Base-by-base conservation (phyloP, 169 alveolate species). In the Plasmodium vivax region DNA sequence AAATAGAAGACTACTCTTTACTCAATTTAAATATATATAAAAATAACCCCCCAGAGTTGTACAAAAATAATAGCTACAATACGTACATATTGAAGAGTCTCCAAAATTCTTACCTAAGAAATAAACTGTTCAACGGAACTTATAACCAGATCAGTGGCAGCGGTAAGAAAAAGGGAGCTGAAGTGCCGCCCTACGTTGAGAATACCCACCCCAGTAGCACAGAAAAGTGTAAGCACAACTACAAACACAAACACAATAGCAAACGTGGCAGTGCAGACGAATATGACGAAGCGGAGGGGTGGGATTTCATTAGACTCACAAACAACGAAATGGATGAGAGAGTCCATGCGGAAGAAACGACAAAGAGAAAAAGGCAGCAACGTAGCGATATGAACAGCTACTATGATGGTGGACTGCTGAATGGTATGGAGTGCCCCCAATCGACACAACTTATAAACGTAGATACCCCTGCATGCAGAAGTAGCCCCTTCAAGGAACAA, bases 51-150 rank as follows among this genome's bases (percentile, higher is more conserved):
- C 41, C 74, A 32, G 94, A 90, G 23, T 58, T 80, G 23, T 74
- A 41, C 56, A 80, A 47, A 80, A 80, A 90, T 90, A 90, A 90
- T 74, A 80, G 84, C 74, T 90, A 90, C 34, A 90, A 90, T 74
- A 71, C 91, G 34, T 90, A 90, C 83, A 62, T 90, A 80, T 80
- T 90, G 73, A 79, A 90, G 30, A 90, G 47, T 19, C 83, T 90
- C 23, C 88, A 81, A 14, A 51, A 90, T 80, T 58, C 91, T 10
- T 90, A 90, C 82, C 51, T 90, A 32, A 54, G 38, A 80, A 62
- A 80, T 47, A 90, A 90, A 58, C 62, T 90, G 54, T 68, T 27
- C 43, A 90, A 80, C 51, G 82, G n/a, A 12, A 45, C 36, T 51
- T 43, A 80, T 14, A 47, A 12, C 34, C 72, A 80, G 80, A 68